A percentile compares a stretch with the other conserved stretches of the same genome.
phyloP scores from a whole-genome alignment of 306 rosid species.

The Dalbergia oliveri region DNA sequence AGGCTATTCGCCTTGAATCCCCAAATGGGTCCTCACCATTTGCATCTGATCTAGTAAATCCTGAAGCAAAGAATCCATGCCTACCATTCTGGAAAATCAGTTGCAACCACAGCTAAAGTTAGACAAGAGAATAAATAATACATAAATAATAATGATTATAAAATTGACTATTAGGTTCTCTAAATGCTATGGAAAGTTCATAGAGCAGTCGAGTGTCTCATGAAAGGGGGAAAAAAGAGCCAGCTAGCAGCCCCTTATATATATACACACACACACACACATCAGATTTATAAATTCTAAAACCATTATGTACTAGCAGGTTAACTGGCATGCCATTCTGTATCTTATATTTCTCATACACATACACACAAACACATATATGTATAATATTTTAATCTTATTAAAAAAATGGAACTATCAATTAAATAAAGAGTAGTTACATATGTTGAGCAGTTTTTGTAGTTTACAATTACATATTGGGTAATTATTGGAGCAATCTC shows the following conservation, averaged over 20 bases:
- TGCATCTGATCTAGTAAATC: constrained; percentile 68
- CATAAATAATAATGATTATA: not conserved
- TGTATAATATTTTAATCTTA: too few relatives aligned
- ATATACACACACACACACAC: not conserved
- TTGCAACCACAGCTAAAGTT: constrained; percentile 54
- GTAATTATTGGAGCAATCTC: not conserved
- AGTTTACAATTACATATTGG: not conserved
- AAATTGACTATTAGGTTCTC: constrained; percentile 30
- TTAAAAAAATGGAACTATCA: not conserved
- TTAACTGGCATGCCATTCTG: too few relatives aligned
- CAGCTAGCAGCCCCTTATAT: constrained; percentile 12
- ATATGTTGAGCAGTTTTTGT: not conserved
- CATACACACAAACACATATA: too few relatives aligned
- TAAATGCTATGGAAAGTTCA: not conserved
- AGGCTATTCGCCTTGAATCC: constrained; percentile 82
- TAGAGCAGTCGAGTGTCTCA: not conserved
- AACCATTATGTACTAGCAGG: not conserved
- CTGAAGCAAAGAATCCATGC: constrained; percentile 72
- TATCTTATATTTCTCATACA: too few relatives aligned
- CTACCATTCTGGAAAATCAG: constrained; percentile 74
- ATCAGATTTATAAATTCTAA: constrained; percentile 14
- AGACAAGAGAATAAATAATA: constrained; percentile 39
- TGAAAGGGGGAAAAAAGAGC: not conserved
- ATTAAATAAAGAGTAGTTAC: not conserved
- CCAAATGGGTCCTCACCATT: constrained; percentile 80